These are phyloP conservation scores for Pichia exigua DNA, from an alignment of 805 yeast species.

Conservation along the genomic window DNA sequence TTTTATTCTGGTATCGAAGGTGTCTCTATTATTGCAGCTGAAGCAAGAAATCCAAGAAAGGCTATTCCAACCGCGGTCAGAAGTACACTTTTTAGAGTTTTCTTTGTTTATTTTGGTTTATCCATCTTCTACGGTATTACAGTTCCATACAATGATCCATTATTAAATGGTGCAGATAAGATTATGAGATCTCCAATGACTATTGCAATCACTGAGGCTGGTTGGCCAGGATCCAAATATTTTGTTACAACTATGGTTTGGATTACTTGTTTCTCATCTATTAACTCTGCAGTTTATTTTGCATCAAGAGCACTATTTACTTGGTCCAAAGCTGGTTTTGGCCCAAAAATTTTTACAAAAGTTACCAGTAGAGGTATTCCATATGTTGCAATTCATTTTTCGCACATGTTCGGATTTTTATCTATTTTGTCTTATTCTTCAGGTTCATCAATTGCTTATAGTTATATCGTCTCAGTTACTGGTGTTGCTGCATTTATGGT, in stretches of 20 bases:
- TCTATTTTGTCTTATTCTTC: conserved; percentile 50
- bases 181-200: conserved; percentile 44
- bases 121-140: conserved; percentile 50
- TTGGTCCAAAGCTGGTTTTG: conserved; percentile 51
- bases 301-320: conserved; percentile 62
- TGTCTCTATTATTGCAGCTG: conserved; percentile 48
- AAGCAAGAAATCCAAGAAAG: conserved; percentile 48
- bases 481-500: conserved; percentile 64
- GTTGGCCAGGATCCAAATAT: conserved; percentile 45
- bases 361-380: conserved; percentile 60
- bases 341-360: conserved; percentile 36
- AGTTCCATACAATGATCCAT: conserved; percentile 48
- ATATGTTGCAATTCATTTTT: conserved; percentile 45
- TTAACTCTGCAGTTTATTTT: conserved; percentile 61
- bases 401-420: conserved; percentile 47
- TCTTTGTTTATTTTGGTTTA: conserved; percentile 45
- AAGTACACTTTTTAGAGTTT: conserved; percentile 51
- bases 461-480: conserved; percentile 51
- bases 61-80: conserved; percentile 53
- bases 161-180: conserved; percentile 30
- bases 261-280: conserved; percentile 58
- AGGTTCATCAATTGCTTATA: conserved; percentile 54
- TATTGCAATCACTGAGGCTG: conserved; percentile 41
- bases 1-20: conserved; percentile 24
- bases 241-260: conserved; percentile 56